phyloP scores from a whole-genome alignment of 139 green algal genomes.

The Picochlorum sp. region DNA sequence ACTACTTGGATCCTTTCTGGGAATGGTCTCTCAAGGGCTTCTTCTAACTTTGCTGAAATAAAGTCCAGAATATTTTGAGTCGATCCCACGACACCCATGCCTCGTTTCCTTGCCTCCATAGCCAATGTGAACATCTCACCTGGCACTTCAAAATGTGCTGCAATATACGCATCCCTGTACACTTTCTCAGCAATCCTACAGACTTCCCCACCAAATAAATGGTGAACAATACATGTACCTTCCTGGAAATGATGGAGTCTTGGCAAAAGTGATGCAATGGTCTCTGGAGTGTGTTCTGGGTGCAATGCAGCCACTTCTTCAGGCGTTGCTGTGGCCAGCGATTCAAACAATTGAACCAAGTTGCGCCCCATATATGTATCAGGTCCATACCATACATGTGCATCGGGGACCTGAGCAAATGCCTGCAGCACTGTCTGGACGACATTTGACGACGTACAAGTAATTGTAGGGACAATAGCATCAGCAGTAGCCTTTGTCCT shows the following conservation, averaged over 20 bases:
- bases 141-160: constrained; percentile 96
- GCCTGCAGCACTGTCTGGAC: constrained; percentile 92
- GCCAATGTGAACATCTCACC: constrained; percentile 90
- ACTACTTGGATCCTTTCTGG: constrained; percentile 80
- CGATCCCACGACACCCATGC: constrained; percentile 88
- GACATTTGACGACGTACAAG: constrained; percentile 97
- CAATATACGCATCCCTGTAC: constrained; percentile 89
- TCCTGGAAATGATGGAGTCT: constrained; percentile 81
- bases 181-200: constrained; percentile 41
- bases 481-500: constrained; percentile 86
- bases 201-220: constrained; percentile 92
- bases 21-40: constrained; percentile 50
- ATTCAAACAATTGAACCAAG: constrained; percentile 76
- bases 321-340: constrained; percentile 40
- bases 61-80: constrained; percentile 98
- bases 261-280: constrained; percentile 54
- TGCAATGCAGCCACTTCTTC: constrained; percentile 71
- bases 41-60: constrained; percentile 53
- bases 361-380: constrained; percentile 99
- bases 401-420: constrained; percentile 70
- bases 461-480: constrained; percentile 89
- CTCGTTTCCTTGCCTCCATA: constrained; percentile 68
- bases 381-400: constrained; percentile 91
- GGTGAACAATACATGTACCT: constrained; percentile 95
- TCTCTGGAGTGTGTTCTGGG: constrained; percentile 41